These are phyloP conservation scores for Alternaria triticimaculans DNA, from an alignment of 2,329 filamentous ascomycete species.

Conservation along the genomic window DNA sequence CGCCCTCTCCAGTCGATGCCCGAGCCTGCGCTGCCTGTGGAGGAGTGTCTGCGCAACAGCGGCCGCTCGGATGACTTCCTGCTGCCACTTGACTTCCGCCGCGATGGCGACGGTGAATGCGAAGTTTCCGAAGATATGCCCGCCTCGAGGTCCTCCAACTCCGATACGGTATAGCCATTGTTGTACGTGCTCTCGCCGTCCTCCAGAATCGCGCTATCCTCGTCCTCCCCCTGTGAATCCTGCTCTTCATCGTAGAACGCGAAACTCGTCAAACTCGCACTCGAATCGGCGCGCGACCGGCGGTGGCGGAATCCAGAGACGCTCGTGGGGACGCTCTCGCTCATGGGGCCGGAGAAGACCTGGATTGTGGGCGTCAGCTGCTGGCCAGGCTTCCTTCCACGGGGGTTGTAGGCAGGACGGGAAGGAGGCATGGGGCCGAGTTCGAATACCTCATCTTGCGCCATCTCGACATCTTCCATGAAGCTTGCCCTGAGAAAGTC, in stretches of 20 bases:
- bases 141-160: conserved; percentile 59
- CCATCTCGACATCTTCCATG: conserved; percentile 98
- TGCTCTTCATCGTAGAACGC: conserved; percentile 81
- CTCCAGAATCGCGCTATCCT: conserved; percentile 43
- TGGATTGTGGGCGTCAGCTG: conserved; percentile 50
- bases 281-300: conserved; percentile 80
- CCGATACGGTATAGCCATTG: conserved; percentile 48
- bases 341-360: conserved; percentile 90
- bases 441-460: conserved; percentile 80
- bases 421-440: conserved; percentile 34
- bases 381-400: conserved; percentile 28
- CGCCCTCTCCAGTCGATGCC: conserved; percentile 63
- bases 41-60: conserved; percentile 75
- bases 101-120: conserved; percentile 37
- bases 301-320: conserved; percentile 90
- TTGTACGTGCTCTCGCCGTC: conserved; percentile 44
- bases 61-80: conserved; percentile 63
- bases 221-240: conserved; percentile 53
- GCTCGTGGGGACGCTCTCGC: conserved; percentile 94
- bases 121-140: conserved; percentile 30
- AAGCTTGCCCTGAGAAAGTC: conserved; percentile 62
- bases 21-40: conserved; percentile 71
- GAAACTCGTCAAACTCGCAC: conserved; percentile 71
- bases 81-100: conserved; percentile 70
- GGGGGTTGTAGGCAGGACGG: conserved; percentile 12